These are phyloP conservation scores for Solanum virginianum DNA, from an alignment of 257 asterid species.

Conservation along the genomic window DNA sequence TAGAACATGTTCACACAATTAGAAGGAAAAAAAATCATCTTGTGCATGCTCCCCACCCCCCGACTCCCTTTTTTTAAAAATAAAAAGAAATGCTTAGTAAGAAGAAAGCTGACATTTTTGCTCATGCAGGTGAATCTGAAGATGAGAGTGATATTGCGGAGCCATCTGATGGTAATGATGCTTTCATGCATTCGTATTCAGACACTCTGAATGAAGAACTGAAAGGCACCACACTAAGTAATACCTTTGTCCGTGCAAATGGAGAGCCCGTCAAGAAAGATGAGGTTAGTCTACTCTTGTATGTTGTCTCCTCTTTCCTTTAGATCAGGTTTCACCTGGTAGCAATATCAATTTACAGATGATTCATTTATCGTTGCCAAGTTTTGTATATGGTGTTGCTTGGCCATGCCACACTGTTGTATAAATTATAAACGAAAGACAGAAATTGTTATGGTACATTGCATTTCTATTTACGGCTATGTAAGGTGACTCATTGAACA, in stretches of 20 bases:
- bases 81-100: neutral
- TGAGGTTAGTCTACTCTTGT: slow-evolving; percentile 32
- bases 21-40: neutral
- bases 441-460: neutral
- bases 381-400: neutral
- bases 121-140: slow-evolving; percentile 55
- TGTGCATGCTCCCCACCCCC: neutral
- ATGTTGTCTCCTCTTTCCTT: neutral
- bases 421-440: neutral
- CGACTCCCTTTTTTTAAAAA: neutral
- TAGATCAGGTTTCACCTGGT: neutral
- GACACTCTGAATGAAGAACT: slow-evolving; percentile 63
- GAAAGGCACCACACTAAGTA: slow-evolving; percentile 57
- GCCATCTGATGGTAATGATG: slow-evolving; percentile 23
- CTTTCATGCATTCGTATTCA: slow-evolving; percentile 67
- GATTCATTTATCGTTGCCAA: neutral
- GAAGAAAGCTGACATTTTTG: neutral
- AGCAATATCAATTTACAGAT: neutral
- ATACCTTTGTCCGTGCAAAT: slow-evolving; percentile 53
- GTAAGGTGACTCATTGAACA: neutral
- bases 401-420: neutral
- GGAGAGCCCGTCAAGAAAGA: slow-evolving; percentile 38
- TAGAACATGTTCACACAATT: neutral
- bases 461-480: neutral
- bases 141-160: slow-evolving; percentile 40